Conservation (phyloP, 805 yeast genomes). For the Wickerhamiella spandovensis region DNA sequence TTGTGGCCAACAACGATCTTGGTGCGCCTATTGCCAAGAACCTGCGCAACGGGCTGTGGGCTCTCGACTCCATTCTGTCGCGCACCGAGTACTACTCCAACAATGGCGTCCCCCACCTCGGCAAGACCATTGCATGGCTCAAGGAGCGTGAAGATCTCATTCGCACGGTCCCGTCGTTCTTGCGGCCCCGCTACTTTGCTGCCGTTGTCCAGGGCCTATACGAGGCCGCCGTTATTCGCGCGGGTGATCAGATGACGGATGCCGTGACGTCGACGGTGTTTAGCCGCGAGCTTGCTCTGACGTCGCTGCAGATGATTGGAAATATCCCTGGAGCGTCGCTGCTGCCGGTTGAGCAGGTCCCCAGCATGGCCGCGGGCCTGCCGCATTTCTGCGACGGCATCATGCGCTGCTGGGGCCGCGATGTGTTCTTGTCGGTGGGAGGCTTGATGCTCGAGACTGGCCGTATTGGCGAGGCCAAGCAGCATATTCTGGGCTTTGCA, state of each 20-base stretch:
- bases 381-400: slow-evolving; percentile 86
- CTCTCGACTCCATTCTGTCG: slow-evolving; percentile 57
- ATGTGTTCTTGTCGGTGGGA: slow-evolving; percentile 75
- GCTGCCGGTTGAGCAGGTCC: slow-evolving; percentile 42
- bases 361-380: slow-evolving; percentile 88
- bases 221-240: slow-evolving; percentile 62
- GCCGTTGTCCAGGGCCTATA: slow-evolving; percentile 71
- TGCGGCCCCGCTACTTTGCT: slow-evolving; percentile 80
- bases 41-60: slow-evolving; percentile 78
- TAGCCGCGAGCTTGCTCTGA: slow-evolving; percentile 64
- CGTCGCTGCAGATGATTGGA: slow-evolving; percentile 82
- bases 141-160: slow-evolving; percentile 35
- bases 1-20: slow-evolving; percentile 57
- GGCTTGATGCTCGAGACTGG: slow-evolving; percentile 73
- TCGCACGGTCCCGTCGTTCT: slow-evolving; percentile 55
- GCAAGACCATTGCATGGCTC: slow-evolving; percentile 45
- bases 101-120: slow-evolving; percentile 29
- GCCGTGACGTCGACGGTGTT: slow-evolving; percentile 55
- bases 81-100: slow-evolving; percentile 45
- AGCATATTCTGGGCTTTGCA: slow-evolving; percentile 77
- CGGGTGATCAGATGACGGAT: slow-evolving; percentile 42
- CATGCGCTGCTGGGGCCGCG: slow-evolving; percentile 99
- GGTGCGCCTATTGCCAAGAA: slow-evolving; percentile 78
- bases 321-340: slow-evolving; percentile 60
- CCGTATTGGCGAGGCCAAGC: slow-evolving; percentile 62